These are phyloP conservation scores for Discostella stelligeroides DNA, from an alignment of 108 stramenopile genomes.

Conservation along the genomic window DNA sequence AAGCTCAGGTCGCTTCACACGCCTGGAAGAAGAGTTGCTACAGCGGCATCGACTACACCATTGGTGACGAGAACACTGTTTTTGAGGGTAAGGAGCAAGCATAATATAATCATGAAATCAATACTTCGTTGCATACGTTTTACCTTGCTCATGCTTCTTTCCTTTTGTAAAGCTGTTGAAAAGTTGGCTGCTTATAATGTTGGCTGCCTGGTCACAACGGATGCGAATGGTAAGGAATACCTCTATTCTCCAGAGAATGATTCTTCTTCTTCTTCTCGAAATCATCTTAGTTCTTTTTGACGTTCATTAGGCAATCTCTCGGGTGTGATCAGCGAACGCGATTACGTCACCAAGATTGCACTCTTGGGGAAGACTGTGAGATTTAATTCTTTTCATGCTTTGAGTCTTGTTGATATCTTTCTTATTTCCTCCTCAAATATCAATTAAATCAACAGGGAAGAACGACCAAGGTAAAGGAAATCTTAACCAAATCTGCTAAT, in stretches of 20 bases:
- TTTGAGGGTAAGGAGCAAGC: constrained; percentile 32
- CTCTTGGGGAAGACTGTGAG: constrained; percentile 69
- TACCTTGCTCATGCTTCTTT: constrained; percentile 1
- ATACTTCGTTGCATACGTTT: background rate
- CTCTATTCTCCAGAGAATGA: background rate
- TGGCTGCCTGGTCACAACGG: constrained; percentile 86
- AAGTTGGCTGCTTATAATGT: constrained; percentile 80
- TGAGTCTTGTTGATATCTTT: background rate
- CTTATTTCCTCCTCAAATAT: background rate
- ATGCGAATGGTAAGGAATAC: constrained; percentile 59
- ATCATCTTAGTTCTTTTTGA: background rate
- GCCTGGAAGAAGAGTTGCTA: constrained; percentile 76
- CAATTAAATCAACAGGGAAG: constrained; percentile 35
- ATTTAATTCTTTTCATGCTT: background rate
- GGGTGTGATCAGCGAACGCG: constrained; percentile 90
- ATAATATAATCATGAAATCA: background rate
- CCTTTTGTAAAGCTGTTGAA: constrained; percentile 48
- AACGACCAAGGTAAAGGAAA: constrained; percentile 82
- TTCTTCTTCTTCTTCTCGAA: background rate
- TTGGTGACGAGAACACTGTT: constrained; percentile 56
- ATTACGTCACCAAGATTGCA: constrained; percentile 91
- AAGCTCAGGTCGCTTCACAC: constrained; percentile 29
- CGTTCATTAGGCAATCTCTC: constrained; percentile 57
- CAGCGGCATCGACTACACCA: constrained; percentile 71
- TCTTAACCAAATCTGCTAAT: constrained; percentile 83